Conservation (phyloP, 2,329 filamentous ascomycete genomes). For the Ampelomyces quisqualis region DNA sequence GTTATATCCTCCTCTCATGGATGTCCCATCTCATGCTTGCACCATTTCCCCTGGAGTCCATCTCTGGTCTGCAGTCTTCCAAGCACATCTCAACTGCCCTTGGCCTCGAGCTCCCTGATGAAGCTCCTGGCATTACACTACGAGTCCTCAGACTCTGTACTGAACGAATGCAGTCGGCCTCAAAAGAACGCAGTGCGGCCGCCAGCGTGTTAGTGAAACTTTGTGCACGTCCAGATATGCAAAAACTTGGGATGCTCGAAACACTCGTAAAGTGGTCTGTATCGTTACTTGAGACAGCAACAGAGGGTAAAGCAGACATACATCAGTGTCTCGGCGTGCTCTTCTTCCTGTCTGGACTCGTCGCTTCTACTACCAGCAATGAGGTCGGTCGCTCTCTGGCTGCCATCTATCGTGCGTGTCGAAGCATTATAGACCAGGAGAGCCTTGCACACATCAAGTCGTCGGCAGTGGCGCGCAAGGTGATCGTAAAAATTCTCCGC, state of each 20-base stretch:
- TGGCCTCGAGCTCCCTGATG: conserved; percentile 58
- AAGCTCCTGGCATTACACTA: conserved; percentile 68
- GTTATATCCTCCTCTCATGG: conserved; percentile 87
- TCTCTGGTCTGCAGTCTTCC: conserved; percentile 59
- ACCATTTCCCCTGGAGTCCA: conserved; percentile 85
- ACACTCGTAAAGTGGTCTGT: conserved; percentile 72
- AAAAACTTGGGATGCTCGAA: conserved; percentile 68
- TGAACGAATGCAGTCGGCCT: conserved; percentile 69
- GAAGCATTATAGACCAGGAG: conserved; percentile 58
- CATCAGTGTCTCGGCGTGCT: conserved; percentile 79
- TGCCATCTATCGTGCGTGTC: conserved; percentile 65
- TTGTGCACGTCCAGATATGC: conserved; percentile 85
- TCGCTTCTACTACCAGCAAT: conserved; percentile 69
- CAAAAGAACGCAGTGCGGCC: conserved; percentile 89
- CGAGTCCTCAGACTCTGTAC: conserved; percentile 71
- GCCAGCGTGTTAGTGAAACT: conserved; percentile 77
- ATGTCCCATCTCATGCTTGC: conserved; percentile 59
- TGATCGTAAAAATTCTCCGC: conserved; percentile 80
- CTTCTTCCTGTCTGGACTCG: conserved; percentile 74
- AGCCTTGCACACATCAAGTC: conserved; percentile 60
- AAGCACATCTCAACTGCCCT: conserved; percentile 29
- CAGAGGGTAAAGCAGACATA: conserved; percentile 52
- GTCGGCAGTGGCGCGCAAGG: conserved; percentile 78
- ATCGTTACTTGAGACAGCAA: conserved; percentile 55
- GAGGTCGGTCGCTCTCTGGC: conserved; percentile 69